Evolutionary conservation across 164 flowering plant genomes (phyloP).

Genomic region (Aristolochia californica): DNA sequence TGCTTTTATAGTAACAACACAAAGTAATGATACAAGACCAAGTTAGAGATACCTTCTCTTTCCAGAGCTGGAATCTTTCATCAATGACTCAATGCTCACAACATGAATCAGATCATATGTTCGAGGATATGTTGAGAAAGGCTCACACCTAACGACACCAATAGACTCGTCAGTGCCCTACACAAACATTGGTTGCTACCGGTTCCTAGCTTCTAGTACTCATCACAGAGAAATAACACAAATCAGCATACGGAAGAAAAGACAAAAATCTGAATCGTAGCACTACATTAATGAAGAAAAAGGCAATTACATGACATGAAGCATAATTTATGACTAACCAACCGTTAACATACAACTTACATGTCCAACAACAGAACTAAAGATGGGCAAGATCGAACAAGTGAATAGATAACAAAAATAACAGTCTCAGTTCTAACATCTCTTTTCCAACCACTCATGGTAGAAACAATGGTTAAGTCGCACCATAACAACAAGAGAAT

Average conservation of each 20-base stretch:
- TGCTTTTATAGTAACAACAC: not conserved
- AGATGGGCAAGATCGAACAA: too few species aligned
- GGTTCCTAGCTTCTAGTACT: not conserved
- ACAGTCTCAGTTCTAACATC: too few species aligned
- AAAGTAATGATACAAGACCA: constrained; percentile 1
- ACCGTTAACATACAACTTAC: too few species aligned
- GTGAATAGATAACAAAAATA: too few species aligned
- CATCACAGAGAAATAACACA: not conserved
- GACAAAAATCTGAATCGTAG: not conserved
- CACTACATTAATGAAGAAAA: not conserved
- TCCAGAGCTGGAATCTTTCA: constrained; percentile 36
- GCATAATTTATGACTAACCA: too few species aligned
- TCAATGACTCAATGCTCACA: constrained; percentile 56
- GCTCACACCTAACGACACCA: constrained; percentile 72
- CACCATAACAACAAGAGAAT: too few species aligned
- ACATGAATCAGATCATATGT: constrained; percentile 86
- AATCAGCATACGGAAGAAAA: not conserved
- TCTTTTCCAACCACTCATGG: too few species aligned
- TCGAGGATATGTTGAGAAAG: constrained; percentile 96
- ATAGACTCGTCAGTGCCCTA: constrained; percentile 5
- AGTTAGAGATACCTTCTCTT: constrained; percentile 56
- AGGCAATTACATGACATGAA: not conserved
- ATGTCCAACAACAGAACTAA: too few species aligned
- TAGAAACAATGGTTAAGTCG: too few species aligned
- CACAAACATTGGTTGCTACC: not conserved